Conservation (phyloP, 805 yeast species). For the Millerozyma acaciae region DNA sequence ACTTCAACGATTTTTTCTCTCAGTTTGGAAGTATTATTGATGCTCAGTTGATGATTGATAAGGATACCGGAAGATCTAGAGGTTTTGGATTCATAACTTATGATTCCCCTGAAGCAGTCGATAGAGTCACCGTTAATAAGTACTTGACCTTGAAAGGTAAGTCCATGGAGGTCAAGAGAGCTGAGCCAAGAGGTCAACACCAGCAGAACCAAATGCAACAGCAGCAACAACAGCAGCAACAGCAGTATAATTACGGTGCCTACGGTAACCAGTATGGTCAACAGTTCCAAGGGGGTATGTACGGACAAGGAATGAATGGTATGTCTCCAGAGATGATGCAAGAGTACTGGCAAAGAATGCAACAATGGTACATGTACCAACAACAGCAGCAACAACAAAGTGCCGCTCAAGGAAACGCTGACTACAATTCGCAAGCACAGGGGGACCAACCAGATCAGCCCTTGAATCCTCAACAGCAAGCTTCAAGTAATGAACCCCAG, state of each 20-base stretch:
- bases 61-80: conserved; percentile 93
- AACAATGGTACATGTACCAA: conserved; percentile 62
- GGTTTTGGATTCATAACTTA: conserved; percentile 97
- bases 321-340: conserved; percentile 55
- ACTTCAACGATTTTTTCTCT: conserved; percentile 80
- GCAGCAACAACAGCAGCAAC: conserved; percentile 28
- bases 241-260: conserved; percentile 19
- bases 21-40: conserved; percentile 90
- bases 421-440: conserved; percentile 16
- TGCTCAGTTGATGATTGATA: conserved; percentile 95
- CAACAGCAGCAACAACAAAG: conserved; percentile 43
- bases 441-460: conserved; percentile 35
- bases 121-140: conserved; percentile 76
- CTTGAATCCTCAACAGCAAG: conserved; percentile 40
- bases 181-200: conserved; percentile 77
- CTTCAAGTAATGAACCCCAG: conserved; percentile 9
- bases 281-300: conserved; percentile 15
- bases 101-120: conserved; percentile 93
- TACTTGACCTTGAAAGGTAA: conserved; percentile 83
- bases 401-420: conserved; percentile 19
- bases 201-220: conserved; percentile 35
- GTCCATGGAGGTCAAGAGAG: conserved; percentile 78
- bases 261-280: conserved; percentile 22
- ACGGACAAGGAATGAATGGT: conserved; percentile 20
- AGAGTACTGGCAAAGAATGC: conserved; percentile 62